These are phyloP conservation scores for Passiflora organensis DNA, from an alignment of 345 rosid genomes.

Conservation along the genomic window DNA sequence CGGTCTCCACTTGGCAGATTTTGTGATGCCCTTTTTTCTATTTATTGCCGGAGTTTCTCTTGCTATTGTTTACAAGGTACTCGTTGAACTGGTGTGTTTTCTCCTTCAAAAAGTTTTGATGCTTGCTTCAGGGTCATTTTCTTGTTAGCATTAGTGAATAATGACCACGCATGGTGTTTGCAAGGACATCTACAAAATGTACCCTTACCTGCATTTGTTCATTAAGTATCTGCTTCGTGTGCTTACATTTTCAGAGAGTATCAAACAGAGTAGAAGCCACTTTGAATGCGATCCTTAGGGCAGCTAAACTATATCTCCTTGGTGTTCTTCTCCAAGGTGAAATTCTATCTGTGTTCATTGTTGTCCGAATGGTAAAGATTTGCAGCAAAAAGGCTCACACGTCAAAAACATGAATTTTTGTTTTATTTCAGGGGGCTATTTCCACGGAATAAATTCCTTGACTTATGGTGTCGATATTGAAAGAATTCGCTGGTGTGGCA, in stretches of 20 bases:
- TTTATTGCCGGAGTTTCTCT: slow-evolving; percentile 41
- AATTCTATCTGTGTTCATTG: not conserved
- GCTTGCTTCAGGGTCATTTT: no score
- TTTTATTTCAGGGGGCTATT: slow-evolving; percentile 38
- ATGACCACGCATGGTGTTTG: no score
- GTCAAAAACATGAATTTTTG: not conserved
- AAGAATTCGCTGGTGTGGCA: slow-evolving; percentile 44
- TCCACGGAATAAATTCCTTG: slow-evolving; percentile 38
- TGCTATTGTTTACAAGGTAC: slow-evolving; percentile 46
- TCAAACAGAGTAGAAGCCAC: slow-evolving; percentile 32
- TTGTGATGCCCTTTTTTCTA: slow-evolving; percentile 49
- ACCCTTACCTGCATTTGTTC: not conserved
- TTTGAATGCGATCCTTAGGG: slow-evolving; percentile 32
- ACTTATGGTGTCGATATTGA: slow-evolving; percentile 44
- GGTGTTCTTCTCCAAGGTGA: slow-evolving; percentile 48
- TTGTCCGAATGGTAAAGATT: no score
- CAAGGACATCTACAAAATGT: not conserved
- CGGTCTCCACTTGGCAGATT: slow-evolving; percentile 42
- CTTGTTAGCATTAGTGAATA: no score
- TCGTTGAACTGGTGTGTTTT: no score
- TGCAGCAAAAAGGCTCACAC: not conserved
- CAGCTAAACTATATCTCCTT: slow-evolving; percentile 34
- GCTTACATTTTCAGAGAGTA: slow-evolving; percentile 27
- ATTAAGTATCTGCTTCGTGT: not conserved
- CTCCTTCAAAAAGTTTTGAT: no score